Percentiles rank a stretch among this genome's conserved stretches.
These are phyloP conservation scores for Salvia splendens DNA, from an alignment of 257 asterid species.

Conservation along the genomic window DNA sequence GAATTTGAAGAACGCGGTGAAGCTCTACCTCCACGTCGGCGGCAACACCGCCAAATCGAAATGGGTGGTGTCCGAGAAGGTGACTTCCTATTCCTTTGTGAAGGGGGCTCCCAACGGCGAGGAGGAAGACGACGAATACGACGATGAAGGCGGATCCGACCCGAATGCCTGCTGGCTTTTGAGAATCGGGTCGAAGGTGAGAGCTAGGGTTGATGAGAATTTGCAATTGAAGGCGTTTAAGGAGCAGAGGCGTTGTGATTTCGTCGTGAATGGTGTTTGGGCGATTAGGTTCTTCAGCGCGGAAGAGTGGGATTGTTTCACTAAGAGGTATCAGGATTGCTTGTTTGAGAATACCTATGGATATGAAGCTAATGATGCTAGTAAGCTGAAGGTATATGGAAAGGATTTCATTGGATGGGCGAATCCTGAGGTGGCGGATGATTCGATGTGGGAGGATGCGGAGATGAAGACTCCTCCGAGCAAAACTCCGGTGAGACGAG, in stretches of 20 bases:
- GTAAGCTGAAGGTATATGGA: slow-evolving; percentile 82
- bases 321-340: slow-evolving; percentile 61
- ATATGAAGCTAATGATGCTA: slow-evolving; percentile 76
- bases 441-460: slow-evolving; percentile 93
- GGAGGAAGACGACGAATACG: slow-evolving; percentile 49
- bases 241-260: slow-evolving; percentile 83
- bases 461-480: slow-evolving; percentile 59
- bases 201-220: slow-evolving; percentile 60
- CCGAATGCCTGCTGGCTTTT: slow-evolving; percentile 55
- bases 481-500: slow-evolving; percentile 48
- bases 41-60: slow-evolving; percentile 59
- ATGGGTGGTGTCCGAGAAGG: slow-evolving; percentile 73
- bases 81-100: slow-evolving; percentile 49
- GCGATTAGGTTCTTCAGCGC: slow-evolving; percentile 60
- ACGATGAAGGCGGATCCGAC: slow-evolving; percentile 44
- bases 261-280: slow-evolving; percentile 85
- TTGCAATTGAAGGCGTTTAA: slow-evolving; percentile 70
- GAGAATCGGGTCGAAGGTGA: slow-evolving; percentile 68
- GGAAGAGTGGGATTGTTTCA: slow-evolving; percentile 58
- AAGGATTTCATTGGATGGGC: slow-evolving; percentile 97
- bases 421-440: slow-evolving; percentile 83
- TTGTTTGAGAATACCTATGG: slow-evolving; percentile 85
- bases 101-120: slow-evolving; percentile 41
- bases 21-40: slow-evolving; percentile 62
- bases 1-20: slow-evolving; percentile 57